Evolutionary conservation across 768 basidiomycete genomes (phyloP), one percentile per base, ranked within the genome.

Genomic region (Mycena olivaceomarginata): DNA sequence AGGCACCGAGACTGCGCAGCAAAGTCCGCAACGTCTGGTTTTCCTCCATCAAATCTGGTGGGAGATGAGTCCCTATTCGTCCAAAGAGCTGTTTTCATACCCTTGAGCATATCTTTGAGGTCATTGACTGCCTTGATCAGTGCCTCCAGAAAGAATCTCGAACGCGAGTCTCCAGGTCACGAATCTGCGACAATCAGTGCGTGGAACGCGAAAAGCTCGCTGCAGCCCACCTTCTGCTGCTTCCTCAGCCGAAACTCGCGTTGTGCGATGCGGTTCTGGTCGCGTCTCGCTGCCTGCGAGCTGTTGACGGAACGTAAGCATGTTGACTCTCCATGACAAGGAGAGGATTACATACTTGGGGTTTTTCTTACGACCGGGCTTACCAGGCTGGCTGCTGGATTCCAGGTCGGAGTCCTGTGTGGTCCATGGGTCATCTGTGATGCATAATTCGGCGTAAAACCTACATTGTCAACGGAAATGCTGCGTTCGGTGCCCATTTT

Each of bases 101-200:
- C 95, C 87, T 92, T 95, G 59, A 97, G 86, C 65, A 98, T 93
- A 79, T 94, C 93, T 74, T 94, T 90, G 90, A 97, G 91, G 84
- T 97, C 95, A 40, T 91, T 92, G 70, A 96, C 87, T 8, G 96
- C 93, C 85, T 98, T 98, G 96, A 89, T 97, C 97, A 81, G 97
- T 94, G 56, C 95, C 96, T 22, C 96, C 97, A 7, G 97, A 98
- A 20, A 98, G 90, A 10, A 98, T 93, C 85, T 98, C 97, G n/a
- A n/a, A 98, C 96, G 60, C 96, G 92, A 22, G 97, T 97, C 86
- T 98, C 97, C 48, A 98, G 92, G 86, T 98, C 97, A 25, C 97
- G 95, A 85, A 98, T 97, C 96, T 98, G 80, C 65, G 53, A 40
- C 11, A 25, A 39, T 56, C 76, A 70, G 73, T 70, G 66, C 46